Conservation (phyloP, 805 yeast genomes). For the Saccharomycopsis malanga region DNA sequence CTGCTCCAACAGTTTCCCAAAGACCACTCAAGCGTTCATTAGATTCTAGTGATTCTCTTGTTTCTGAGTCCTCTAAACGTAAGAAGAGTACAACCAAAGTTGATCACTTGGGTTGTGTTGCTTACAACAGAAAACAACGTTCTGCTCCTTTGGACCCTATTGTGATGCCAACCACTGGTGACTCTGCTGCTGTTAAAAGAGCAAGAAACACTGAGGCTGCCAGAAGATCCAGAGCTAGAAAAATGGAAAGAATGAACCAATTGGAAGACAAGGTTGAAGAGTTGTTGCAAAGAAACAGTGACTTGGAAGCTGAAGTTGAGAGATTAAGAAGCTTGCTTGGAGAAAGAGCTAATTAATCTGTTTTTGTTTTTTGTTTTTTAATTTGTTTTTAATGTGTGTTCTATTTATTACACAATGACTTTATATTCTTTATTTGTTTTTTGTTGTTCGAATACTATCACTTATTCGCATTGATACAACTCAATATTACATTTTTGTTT, state of each 20-base stretch:
- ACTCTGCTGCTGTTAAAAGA: constrained; percentile 74
- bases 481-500: too few relatives aligned
- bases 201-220: constrained; percentile 97
- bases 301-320: constrained; percentile 55
- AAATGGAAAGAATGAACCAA: constrained; percentile 79
- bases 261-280: constrained; percentile 71
- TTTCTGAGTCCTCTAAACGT: constrained; percentile 21
- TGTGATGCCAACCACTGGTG: constrained; percentile 44
- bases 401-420: too few relatives aligned
- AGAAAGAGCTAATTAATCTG: constrained; percentile 13
- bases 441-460: too few relatives aligned
- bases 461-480: too few relatives aligned
- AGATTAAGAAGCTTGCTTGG: constrained; percentile 48
- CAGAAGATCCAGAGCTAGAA: constrained; percentile 88
- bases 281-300: constrained; percentile 50
- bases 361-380: background rate
- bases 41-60: constrained; percentile 11
- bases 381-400: background rate
- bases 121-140: constrained; percentile 75
- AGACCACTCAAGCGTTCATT: background rate
- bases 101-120: constrained; percentile 69
- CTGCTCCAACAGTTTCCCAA: background rate
- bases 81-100: constrained; percentile 29
- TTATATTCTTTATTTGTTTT: too few relatives aligned
- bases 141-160: constrained; percentile 66